Percentiles rank a stretch among this genome's conserved stretches.
phyloP scores from a whole-genome alignment of 192 early-diverging fungal genomes.

The Geranomyces variabilis region DNA sequence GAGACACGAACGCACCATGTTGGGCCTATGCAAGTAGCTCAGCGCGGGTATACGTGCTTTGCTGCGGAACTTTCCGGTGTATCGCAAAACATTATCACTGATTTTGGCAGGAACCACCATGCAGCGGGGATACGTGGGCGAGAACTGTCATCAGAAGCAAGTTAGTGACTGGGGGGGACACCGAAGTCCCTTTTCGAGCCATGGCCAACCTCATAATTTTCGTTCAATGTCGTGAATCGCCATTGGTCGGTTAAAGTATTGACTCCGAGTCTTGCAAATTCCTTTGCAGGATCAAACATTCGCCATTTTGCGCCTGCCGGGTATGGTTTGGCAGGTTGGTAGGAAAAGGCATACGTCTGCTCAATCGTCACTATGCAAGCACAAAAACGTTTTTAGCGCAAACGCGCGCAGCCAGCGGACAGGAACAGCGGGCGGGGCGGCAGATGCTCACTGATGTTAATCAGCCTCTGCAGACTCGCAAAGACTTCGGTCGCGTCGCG shows the following conservation, averaged over 20 bases:
- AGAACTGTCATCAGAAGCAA: constrained; percentile 60
- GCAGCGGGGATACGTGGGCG: constrained; percentile 82
- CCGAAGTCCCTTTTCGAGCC: background rate
- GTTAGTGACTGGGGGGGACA: background rate
- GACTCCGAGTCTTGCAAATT: constrained; percentile 88
- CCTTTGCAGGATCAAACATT: constrained; percentile 72
- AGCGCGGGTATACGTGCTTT: constrained; percentile 89
- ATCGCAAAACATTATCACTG: constrained; percentile 84
- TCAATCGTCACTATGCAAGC: constrained; percentile 60
- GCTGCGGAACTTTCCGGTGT: constrained; percentile 88
- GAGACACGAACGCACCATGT: constrained; percentile 54
- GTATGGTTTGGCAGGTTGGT: constrained; percentile 52
- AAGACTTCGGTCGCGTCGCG: constrained; percentile 74
- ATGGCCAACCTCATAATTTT: constrained; percentile 63
- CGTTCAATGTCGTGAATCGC: constrained; percentile 79
- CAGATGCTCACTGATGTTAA: constrained; percentile 63
- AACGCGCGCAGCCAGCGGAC: no score
- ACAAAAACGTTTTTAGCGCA: no score
- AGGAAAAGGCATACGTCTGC: constrained; percentile 79
- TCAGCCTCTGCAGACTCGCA: constrained; percentile 75
- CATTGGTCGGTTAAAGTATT: constrained; percentile 65
- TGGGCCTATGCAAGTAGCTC: constrained; percentile 83
- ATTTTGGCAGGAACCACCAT: constrained; percentile 86
- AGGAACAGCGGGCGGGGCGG: background rate
- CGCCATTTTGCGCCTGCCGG: constrained; percentile 52